phyloP scores from a whole-genome alignment of 2,329 filamentous ascomycete species.

The Aspergillus thermomutatus region DNA sequence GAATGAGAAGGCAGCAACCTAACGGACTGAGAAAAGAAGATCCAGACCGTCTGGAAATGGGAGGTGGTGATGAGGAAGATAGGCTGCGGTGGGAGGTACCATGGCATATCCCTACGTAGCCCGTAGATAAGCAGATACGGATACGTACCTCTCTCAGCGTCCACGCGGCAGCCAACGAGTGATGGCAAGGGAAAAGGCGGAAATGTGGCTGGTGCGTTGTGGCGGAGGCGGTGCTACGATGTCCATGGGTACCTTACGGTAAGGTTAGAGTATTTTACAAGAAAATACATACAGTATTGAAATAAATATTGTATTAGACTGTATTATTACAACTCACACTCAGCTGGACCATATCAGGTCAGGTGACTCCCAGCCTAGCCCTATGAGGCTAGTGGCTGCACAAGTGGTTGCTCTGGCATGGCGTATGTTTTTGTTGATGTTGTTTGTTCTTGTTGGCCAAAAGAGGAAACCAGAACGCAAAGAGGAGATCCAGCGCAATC shows the following conservation, averaged over 20 bases:
- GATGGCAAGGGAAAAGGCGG: background rate
- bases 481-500: background rate
- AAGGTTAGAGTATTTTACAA: background rate
- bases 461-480: background rate
- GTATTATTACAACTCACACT: background rate
- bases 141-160: too few relatives aligned
- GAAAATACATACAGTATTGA: background rate
- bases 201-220: background rate
- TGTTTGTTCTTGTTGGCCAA: constrained; percentile 10
- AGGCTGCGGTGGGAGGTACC: background rate
- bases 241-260: too few relatives aligned
- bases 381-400: constrained; percentile 12
- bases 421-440: constrained; percentile 41
- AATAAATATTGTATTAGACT: background rate
- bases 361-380: background rate
- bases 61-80: background rate
- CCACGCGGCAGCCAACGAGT: background rate
- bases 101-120: background rate
- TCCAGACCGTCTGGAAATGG: background rate
- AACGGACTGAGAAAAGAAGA: background rate
- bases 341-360: background rate
- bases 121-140: background rate
- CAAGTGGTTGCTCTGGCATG: constrained; percentile 17
- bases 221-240: background rate
- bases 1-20: background rate